Percentiles rank a stretch among this genome's conserved stretches.
phyloP scores from a whole-genome alignment of 1,284 basidiomycete species.

The Papiliotrema flavescens region DNA sequence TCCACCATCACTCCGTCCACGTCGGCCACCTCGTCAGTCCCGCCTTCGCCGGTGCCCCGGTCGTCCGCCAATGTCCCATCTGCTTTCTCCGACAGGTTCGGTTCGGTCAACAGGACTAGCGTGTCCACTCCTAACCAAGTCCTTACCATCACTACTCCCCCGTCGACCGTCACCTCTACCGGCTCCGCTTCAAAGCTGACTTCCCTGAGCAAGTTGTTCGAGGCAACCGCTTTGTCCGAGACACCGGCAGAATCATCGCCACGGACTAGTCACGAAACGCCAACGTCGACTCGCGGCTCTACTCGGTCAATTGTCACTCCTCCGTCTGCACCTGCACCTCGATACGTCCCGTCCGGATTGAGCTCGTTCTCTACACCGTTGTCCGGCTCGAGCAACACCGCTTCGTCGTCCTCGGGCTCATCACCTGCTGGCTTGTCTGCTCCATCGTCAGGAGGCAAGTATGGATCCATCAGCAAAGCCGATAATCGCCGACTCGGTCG shows the following conservation, averaged over 20 bases:
- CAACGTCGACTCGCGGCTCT: slow-evolving; percentile 4
- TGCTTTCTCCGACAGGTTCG: not conserved
- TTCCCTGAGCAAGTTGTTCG: not conserved
- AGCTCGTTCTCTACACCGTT: slow-evolving; percentile 7
- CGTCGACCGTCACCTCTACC: not conserved
- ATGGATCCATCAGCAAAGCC: slow-evolving; percentile 37
- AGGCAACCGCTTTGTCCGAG: not conserved
- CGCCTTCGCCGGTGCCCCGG: slow-evolving; percentile 1
- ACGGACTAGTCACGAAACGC: not conserved
- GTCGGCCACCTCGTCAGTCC: not conserved
- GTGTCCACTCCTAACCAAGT: not conserved
- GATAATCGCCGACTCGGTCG: slow-evolving; percentile 46
- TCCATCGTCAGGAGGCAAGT: slow-evolving; percentile 17
- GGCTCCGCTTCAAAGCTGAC: not conserved
- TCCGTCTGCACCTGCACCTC: slow-evolving; percentile 15
- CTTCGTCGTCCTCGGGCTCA: slow-evolving; percentile 4
- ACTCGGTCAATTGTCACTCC: slow-evolving; percentile 21
- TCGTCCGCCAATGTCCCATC: not conserved
- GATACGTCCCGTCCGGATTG: slow-evolving; percentile 29
- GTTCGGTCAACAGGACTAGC: not conserved
- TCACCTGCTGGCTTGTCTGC: slow-evolving; percentile 5
- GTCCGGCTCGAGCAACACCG: not conserved
- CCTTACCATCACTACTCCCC: not conserved
- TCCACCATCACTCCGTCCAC: slow-evolving; percentile 5
- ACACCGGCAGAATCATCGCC: not conserved